Percentiles rank a stretch among this genome's conserved stretches.
These are phyloP conservation scores for Hordeum marinum DNA, from an alignment of 176 grass and related monocot species.

Conservation along the genomic window DNA sequence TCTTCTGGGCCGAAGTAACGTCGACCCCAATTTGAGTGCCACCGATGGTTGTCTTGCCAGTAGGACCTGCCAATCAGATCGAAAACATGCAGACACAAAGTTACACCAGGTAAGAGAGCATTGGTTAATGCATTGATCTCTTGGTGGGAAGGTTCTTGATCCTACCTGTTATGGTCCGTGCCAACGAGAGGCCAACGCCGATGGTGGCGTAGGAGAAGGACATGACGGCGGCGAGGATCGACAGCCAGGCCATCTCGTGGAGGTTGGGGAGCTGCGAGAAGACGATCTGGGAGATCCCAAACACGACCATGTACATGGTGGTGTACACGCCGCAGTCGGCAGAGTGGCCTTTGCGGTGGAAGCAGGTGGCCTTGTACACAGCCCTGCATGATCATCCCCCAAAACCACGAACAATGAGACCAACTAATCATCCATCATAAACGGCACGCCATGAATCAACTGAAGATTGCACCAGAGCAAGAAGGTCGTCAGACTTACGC, in stretches of 20 bases:
- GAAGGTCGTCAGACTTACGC: slow-evolving; percentile 4
- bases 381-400: slow-evolving; percentile 6
- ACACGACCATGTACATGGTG: slow-evolving; percentile 34
- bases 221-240: slow-evolving; percentile 31
- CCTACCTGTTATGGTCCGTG: slow-evolving; percentile 17
- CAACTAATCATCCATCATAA: neutral
- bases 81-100: neutral
- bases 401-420: neutral
- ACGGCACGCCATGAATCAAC: neutral
- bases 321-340: slow-evolving; percentile 16
- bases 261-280: slow-evolving; percentile 35
- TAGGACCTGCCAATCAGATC: neutral
- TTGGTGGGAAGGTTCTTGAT: neutral
- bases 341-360: slow-evolving; percentile 31
- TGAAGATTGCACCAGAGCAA: neutral
- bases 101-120: neutral
- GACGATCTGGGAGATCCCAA: slow-evolving; percentile 22
- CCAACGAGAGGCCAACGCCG: slow-evolving; percentile 35
- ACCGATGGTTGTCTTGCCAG: slow-evolving; percentile 40
- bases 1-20: slow-evolving; percentile 40
- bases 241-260: slow-evolving; percentile 43
- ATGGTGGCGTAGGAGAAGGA: slow-evolving; percentile 20
- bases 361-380: slow-evolving; percentile 31
- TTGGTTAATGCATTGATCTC: neutral
- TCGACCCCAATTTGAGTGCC: slow-evolving; percentile 54